These are phyloP conservation scores for Paecilomyces formosus DNA, from an alignment of 2,329 filamentous ascomycete species.

Conservation along the genomic window DNA sequence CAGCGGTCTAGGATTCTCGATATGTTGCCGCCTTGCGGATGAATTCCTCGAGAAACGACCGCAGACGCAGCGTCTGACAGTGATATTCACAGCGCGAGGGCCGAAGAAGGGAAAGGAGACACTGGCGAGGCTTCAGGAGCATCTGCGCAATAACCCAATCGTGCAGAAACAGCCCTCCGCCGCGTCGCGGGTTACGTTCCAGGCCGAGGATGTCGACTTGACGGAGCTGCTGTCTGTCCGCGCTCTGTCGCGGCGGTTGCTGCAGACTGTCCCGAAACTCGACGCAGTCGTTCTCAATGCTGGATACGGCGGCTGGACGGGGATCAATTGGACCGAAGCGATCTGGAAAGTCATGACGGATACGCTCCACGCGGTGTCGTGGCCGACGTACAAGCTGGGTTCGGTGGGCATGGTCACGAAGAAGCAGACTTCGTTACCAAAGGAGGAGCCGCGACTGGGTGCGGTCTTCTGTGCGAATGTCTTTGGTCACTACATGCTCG, in stretches of 20 bases:
- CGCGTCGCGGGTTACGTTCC: conserved; percentile 40
- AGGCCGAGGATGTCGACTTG: conserved; percentile 53
- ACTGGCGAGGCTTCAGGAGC: conserved; percentile 53
- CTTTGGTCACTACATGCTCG: conserved; percentile 90
- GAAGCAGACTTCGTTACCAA: conserved; percentile 39
- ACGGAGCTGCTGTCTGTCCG: conserved; percentile 49
- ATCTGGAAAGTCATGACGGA: conserved; percentile 53
- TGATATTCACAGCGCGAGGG: conserved; percentile 79
- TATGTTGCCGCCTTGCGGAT: conserved; percentile 78
- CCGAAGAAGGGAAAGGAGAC: conserved; percentile 67
- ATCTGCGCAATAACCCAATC: conserved; percentile 42
- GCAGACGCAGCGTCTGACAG: conserved; percentile 60
- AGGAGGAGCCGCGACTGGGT: conserved; percentile 57
- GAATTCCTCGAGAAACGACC: conserved; percentile 71
- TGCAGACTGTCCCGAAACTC: conserved; percentile 55
- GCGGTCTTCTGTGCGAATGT: conserved; percentile 86
- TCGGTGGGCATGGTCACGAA: conserved; percentile 48
- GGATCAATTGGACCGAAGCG: conserved; percentile 62
- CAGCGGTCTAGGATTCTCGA: conserved; percentile 81
- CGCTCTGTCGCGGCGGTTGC: conserved; percentile 44
- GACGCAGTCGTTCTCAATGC: conserved; percentile 81
- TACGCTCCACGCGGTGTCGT: conserved; percentile 62
- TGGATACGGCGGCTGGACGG: conserved; percentile 78
- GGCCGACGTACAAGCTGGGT: conserved; percentile 67
- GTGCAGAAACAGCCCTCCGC: neutral